Base-by-base conservation (phyloP, 2,329 filamentous ascomycete species). In the Cordyceps farinosa region DNA sequence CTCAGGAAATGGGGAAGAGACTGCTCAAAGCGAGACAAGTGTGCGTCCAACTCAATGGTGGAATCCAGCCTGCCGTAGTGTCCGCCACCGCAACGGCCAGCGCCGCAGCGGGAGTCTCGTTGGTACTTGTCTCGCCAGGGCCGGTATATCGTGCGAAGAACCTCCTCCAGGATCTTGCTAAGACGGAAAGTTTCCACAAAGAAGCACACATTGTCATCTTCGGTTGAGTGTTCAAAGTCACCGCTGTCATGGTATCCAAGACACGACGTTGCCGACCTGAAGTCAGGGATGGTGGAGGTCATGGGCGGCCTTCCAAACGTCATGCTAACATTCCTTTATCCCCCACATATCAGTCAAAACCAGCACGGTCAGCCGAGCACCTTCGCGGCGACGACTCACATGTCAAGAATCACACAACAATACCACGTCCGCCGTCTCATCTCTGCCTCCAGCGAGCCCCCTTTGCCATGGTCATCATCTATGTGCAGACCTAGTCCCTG, bases 401-500 rank as follows among this genome's bases (percentile, higher is more conserved):
- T 69, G 52, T 77, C 74, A 66, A 78, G 69, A 27, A 76, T 71
- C 0, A 77, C 71, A 58, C 76, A 78, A 9, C 75, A 74, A 61
- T 77, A 72, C 77, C 77, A 78, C 0, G 73, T 74, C n/a, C 75
- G 68, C 38, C 69, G 68, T 10, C 72, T 69, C 27, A 77, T 73
- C 51, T 79, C 75, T 9, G 60, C 70, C 60, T 79, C 77, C n/a
- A 76, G 48, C 42, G 42, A 45, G 7, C 42, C 42, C 2, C 13
- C 42, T 17, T 45, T 45, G 42, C 42, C 42, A 0, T 48, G 72
- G 64, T 22, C 66, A 36, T 62, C 64, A 30, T 69, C 70, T 8
- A 72, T 71, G 60, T 80, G 78, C 40, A 81, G 65, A 0, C 78
- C 78, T 3, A 80, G 67, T 0, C 77, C 77, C 51, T 77, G 74